These are phyloP conservation scores for Debaryomyces nepalensis DNA, from an alignment of 1,139 yeast species.

Conservation along the genomic window DNA sequence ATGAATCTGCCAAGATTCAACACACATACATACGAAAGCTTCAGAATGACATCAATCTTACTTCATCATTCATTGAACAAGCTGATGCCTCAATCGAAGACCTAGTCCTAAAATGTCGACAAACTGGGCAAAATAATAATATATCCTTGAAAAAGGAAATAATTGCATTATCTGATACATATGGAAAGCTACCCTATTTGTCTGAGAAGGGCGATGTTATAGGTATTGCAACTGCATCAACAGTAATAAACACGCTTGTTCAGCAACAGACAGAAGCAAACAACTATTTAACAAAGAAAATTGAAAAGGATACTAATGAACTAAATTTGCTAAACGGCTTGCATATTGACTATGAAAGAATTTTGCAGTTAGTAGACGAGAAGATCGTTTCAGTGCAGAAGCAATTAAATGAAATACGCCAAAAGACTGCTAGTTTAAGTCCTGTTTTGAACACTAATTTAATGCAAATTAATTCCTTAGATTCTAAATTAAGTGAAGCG, in stretches of 20 bases:
- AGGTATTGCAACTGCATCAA: slow-evolving; percentile 40
- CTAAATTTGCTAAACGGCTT: slow-evolving; percentile 6
- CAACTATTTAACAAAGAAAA: slow-evolving; percentile 15
- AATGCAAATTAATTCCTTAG: slow-evolving; percentile 10
- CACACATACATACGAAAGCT: slow-evolving; percentile 31
- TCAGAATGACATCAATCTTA: slow-evolving; percentile 32
- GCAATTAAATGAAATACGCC: slow-evolving; percentile 12
- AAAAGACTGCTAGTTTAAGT: slow-evolving; percentile 11
- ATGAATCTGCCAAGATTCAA: slow-evolving; percentile 18
- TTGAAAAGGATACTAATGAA: slow-evolving; percentile 15
- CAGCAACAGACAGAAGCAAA: slow-evolving; percentile 23
- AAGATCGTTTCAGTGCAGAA: slow-evolving; percentile 16
- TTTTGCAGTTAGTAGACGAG: slow-evolving; percentile 14
- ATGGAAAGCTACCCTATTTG: slow-evolving; percentile 34
- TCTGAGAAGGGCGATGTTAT: slow-evolving; percentile 45
- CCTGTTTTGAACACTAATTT: background rate
- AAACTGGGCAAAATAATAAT: slow-evolving; percentile 13
- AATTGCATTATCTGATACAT: slow-evolving; percentile 35
- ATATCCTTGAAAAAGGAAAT: slow-evolving; percentile 21
- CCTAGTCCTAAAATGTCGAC: slow-evolving; percentile 17
- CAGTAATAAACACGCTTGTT: slow-evolving; percentile 24
- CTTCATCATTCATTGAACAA: slow-evolving; percentile 32
- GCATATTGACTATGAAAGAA: slow-evolving; percentile 12
- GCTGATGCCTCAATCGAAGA: slow-evolving; percentile 33
- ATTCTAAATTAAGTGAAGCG: slow-evolving; percentile 17